Evolutionary conservation across 2,329 filamentous ascomycete species (phyloP), one percentile per base, ranked within the genome.

Genomic region (Annulohypoxylon truncatum): DNA sequence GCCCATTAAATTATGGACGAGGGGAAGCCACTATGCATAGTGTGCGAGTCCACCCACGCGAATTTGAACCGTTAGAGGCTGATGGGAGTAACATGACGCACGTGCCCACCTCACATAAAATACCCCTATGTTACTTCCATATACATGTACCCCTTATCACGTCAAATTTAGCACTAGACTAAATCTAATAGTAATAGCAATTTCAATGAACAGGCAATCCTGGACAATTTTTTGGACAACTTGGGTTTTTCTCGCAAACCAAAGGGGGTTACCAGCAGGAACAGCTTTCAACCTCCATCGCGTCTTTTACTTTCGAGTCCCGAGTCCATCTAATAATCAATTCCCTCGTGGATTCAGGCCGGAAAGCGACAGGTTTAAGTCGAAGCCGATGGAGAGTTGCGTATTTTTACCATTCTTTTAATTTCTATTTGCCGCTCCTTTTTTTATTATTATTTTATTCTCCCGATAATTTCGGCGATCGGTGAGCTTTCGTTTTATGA

Each of bases 311-410:
- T 40, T 42, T 65, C 51, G 51, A 38, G 35, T 38, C 15, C n/a
- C n/a, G 35, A 64, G 42, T 68, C 61, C 61, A 61, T 70, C 40
- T 55, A 47, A 46, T 58, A 51, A 48, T 56, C 57, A 47, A 46
- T 28, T 59, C 56, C 50, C 48, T 62, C 50, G 66, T 64, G 66
- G 58, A 62, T 64, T 63, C 66, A 64, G 54, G 56, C 61, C 35
- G 50, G 64, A 60, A 28, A 60, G 59, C 40, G 56, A 64, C 54
- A 69, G 13, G 48, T 48, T 18, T 4, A 59, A 42, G 29, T 13
- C 53, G 38, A 69, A 71, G 52, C 60, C 67, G 67, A 71, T 71
- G 69, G 69, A 71, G 67, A 71, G 67, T 71, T 69, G 64, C 53
- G 56, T 60, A 61, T 48, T 63, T 54, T 66, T 69, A 64, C 51